These are phyloP conservation scores for Linnemannia schmuckeri DNA, from an alignment of 192 early-diverging fungal genomes.

Conservation along the genomic window DNA sequence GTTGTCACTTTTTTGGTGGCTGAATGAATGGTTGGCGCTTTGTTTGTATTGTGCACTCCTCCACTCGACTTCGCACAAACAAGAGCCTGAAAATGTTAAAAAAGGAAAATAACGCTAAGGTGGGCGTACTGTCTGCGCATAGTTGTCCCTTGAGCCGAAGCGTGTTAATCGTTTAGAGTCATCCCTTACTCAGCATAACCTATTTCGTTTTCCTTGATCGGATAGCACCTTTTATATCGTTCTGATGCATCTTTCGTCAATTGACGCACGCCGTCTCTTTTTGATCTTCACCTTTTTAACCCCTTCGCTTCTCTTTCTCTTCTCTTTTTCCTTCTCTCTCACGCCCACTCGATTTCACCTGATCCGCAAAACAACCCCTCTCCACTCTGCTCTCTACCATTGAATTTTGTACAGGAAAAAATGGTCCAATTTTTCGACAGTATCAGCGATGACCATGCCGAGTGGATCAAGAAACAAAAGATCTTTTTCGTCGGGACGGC, in stretches of 20 bases:
- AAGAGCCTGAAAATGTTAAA: background rate
- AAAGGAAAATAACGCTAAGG: background rate
- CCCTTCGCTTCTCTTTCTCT: background rate
- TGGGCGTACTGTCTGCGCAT: background rate
- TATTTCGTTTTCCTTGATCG: background rate
- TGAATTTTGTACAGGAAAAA: background rate
- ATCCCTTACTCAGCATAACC: background rate
- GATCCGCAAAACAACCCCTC: background rate
- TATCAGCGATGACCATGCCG: conserved; percentile 57
- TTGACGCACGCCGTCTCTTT: background rate
- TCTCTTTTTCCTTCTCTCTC: conserved; percentile 3
- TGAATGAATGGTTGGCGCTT: background rate
- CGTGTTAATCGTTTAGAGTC: background rate
- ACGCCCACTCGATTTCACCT: background rate
- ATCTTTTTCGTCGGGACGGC: conserved; percentile 71
- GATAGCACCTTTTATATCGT: background rate
- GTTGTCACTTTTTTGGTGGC: background rate
- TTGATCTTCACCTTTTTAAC: background rate
- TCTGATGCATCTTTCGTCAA: background rate
- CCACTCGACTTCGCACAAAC: no score
- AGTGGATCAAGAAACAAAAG: conserved; percentile 70
- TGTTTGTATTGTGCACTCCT: background rate
- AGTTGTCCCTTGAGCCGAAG: background rate
- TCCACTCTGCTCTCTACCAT: background rate
- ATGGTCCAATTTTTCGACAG: conserved; percentile 66